Evolutionary conservation across 75 land plant species (phyloP).

Genomic region (Pinus albicaulis): DNA sequence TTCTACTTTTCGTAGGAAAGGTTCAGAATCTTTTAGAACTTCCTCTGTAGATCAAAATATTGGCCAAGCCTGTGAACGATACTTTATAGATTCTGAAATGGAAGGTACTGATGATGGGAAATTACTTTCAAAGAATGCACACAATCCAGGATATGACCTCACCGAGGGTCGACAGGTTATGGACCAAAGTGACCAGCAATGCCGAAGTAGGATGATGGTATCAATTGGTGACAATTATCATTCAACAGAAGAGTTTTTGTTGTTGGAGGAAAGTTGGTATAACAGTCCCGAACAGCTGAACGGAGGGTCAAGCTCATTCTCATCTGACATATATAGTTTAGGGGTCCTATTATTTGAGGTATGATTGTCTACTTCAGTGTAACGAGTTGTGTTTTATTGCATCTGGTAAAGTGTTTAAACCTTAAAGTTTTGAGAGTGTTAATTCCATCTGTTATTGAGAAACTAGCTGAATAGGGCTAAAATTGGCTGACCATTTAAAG

Average conservation of each 20-base stretch:
- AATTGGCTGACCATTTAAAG: too few species aligned
- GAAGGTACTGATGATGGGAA: slow-evolving; percentile 8
- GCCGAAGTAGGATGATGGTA: slow-evolving; percentile 2
- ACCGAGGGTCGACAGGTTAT: not conserved
- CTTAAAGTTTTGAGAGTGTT: too few species aligned
- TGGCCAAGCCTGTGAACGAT: slow-evolving; percentile 3
- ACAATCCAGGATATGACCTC: slow-evolving; percentile 5
- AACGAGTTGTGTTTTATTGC: not conserved
- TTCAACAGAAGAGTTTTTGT: slow-evolving; percentile 3
- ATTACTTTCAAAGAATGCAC: not conserved
- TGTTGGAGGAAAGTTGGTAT: slow-evolving; percentile 78
- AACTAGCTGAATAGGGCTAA: too few species aligned
- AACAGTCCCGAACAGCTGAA: slow-evolving; percentile 63
- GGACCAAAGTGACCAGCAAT: not conserved
- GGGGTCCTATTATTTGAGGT: slow-evolving; percentile 90
- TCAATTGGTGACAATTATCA: not conserved
- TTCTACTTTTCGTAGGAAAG: not conserved
- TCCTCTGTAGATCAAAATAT: not conserved
- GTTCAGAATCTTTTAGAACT: not conserved
- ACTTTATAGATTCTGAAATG: slow-evolving; percentile 6
- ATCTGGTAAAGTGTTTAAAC: not conserved
- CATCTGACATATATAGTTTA: slow-evolving; percentile 71
- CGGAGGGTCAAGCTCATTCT: slow-evolving; percentile 27
- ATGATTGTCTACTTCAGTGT: not conserved
- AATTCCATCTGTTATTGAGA: too few species aligned